Percentiles rank a stretch among this genome's conserved stretches.
Evolutionary conservation across 2,329 filamentous ascomycete species (phyloP).

Genomic region (Colletotrichum destructivum): DNA sequence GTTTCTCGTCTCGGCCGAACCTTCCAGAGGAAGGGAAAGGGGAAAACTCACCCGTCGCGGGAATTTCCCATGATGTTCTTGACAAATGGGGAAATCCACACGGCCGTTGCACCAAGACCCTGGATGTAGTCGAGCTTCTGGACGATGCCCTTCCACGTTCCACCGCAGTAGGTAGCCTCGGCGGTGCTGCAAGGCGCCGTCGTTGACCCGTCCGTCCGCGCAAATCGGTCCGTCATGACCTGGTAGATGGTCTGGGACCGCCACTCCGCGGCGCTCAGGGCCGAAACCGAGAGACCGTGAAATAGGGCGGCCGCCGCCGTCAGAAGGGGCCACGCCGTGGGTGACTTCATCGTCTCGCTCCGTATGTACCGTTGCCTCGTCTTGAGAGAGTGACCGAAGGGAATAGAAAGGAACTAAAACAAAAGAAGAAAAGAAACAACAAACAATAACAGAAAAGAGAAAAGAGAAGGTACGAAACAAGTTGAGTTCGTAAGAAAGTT

Average conservation of each 20-base stretch:
- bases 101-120: slow-evolving; percentile 71
- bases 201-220: slow-evolving; percentile 61
- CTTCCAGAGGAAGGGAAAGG: background rate
- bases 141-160: slow-evolving; percentile 71
- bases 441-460: slow-evolving; percentile 31
- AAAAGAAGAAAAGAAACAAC: background rate
- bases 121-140: slow-evolving; percentile 75
- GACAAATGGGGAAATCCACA: slow-evolving; percentile 73
- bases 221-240: slow-evolving; percentile 70
- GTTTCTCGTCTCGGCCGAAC: background rate
- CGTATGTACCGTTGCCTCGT: background rate
- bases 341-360: slow-evolving; percentile 24
- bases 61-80: slow-evolving; percentile 50
- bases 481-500: slow-evolving; percentile 2
- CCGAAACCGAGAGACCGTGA: slow-evolving; percentile 17
- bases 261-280: slow-evolving; percentile 57
- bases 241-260: slow-evolving; percentile 72
- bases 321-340: slow-evolving; percentile 3
- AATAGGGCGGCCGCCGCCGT: slow-evolving; percentile 20
- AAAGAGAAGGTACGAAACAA: slow-evolving; percentile 31
- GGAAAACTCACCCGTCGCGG: slow-evolving; percentile 38
- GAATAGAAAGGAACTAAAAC: slow-evolving; percentile 25
- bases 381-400: slow-evolving; percentile 32
- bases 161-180: slow-evolving; percentile 70
- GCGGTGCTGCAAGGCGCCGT: slow-evolving; percentile 59